These are phyloP conservation scores for Polytrichum formosum DNA, from an alignment of 225 moss, liverwort and hornwort species.

Conservation along the genomic window DNA sequence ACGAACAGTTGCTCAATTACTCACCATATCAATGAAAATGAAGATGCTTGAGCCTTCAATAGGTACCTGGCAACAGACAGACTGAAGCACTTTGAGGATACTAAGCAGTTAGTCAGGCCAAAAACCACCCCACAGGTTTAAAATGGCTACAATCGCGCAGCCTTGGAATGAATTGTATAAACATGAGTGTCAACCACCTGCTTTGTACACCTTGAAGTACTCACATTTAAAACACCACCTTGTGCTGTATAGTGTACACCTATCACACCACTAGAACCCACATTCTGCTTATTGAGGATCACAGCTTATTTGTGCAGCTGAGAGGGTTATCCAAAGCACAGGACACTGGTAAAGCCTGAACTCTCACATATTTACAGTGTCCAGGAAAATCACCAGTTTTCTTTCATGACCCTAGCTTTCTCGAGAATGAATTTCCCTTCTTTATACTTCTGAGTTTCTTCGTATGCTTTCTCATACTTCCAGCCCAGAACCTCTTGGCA, in stretches of 20 bases:
- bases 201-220: conserved; percentile 42
- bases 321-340: conserved; percentile 24
- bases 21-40: too few relatives aligned
- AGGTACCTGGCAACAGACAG: too few relatives aligned
- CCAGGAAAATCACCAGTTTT: conserved; percentile 65
- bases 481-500: conserved; percentile 95
- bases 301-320: conserved; percentile 39
- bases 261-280: conserved; percentile 18
- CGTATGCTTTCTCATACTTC: conserved; percentile 98
- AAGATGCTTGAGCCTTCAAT: too few relatives aligned
- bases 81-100: too few relatives aligned
- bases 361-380: conserved; percentile 25
- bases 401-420: conserved; percentile 97
- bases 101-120: too few relatives aligned
- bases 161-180: conserved; percentile 32
- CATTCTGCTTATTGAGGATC: conserved; percentile 8
- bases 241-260: conserved; percentile 15
- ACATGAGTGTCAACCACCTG: conserved; percentile 58
- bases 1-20: too few relatives aligned
- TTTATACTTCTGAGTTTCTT: conserved; percentile 95
- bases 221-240: conserved; percentile 20
- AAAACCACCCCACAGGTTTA: too few relatives aligned
- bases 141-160: conserved; percentile 69
- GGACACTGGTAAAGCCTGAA: conserved; percentile 17
- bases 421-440: conserved; percentile 98